Evolutionary conservation across 305 asterid species (phyloP).

Genomic region (Fraxinus albicans): DNA sequence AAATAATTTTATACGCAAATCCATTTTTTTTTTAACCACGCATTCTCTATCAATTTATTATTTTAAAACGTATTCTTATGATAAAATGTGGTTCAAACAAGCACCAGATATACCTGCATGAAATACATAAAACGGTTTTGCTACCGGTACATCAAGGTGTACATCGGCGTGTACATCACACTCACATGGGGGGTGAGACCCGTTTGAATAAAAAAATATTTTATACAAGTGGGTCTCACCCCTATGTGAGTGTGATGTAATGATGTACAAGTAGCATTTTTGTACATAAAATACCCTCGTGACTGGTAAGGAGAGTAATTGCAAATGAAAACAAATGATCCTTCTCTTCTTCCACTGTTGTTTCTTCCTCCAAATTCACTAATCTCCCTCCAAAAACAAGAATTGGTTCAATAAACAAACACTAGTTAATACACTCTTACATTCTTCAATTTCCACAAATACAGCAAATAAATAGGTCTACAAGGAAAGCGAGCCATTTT

Average conservation of each 20-base stretch:
- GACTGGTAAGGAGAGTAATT: neutral
- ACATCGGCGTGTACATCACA: no score
- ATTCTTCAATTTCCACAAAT: neutral
- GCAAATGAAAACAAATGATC: neutral
- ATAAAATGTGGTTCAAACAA: no score
- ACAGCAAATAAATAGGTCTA: neutral
- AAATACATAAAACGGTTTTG: neutral
- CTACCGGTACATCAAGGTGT: no score
- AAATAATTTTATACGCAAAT: no score
- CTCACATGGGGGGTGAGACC: no score
- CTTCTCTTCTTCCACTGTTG: neutral
- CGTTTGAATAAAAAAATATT: no score
- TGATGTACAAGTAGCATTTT: no score
- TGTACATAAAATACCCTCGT: neutral
- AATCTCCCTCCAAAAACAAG: neutral
- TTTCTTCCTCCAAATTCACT: neutral
- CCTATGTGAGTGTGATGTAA: no score
- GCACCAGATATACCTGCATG: neutral
- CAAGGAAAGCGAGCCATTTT: neutral
- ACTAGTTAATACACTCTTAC: neutral
- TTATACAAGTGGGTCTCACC: no score
- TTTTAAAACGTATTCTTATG: no score
- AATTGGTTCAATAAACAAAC: neutral
- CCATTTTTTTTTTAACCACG: no score
- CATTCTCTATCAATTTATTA: no score